phyloP scores from a whole-genome alignment of 257 asterid genomes.

The Osmanthus fragrans region DNA sequence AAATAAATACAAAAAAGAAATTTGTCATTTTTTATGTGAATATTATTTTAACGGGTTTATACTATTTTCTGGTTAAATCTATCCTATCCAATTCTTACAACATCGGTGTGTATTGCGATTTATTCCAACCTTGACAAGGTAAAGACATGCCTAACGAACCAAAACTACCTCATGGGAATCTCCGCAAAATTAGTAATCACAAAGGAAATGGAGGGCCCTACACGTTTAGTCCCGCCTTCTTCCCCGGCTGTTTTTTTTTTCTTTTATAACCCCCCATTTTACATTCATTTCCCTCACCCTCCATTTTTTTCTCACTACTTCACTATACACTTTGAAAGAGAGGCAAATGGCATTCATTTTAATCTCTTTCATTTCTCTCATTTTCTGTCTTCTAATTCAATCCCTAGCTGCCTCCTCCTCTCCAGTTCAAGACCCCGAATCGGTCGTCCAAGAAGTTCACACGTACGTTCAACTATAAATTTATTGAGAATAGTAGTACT shows the following conservation, averaged over 20 bases:
- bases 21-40: no score
- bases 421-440: conserved; percentile 40
- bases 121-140: background rate
- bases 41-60: no score
- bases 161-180: background rate
- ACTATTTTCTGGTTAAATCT: no score
- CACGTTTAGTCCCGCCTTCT: no score
- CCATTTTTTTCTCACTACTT: no score
- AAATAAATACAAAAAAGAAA: no score
- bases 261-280: no score
- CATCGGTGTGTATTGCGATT: no score
- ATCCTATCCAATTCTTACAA: no score
- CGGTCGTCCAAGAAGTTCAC: conserved; percentile 50
- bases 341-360: conserved; percentile 35
- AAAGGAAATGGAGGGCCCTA: no score
- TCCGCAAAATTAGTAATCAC: conserved; percentile 1
- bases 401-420: conserved; percentile 44
- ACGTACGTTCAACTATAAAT: conserved; percentile 30
- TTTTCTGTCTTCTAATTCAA: conserved; percentile 25
- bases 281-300: no score
- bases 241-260: no score
- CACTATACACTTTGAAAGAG: background rate
- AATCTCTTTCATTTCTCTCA: conserved; percentile 19
- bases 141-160: background rate
- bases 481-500: background rate